Evolutionary conservation across 2,329 filamentous ascomycete species (phyloP).

Genomic region (Chrysoporthe puriensis): DNA sequence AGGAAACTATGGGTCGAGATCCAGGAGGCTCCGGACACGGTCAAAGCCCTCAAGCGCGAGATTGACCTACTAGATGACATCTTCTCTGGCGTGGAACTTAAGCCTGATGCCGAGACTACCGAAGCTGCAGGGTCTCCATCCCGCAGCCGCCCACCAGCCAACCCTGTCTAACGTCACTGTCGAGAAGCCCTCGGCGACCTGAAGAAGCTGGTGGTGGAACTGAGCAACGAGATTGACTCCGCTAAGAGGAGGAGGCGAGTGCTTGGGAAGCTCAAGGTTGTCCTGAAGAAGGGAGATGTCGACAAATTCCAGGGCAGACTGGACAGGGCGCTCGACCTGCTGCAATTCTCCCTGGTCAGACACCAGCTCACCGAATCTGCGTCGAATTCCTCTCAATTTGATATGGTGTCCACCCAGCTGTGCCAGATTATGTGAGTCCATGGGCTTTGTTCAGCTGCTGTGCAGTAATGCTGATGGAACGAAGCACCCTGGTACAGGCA

Average conservation of each 20-base stretch:
- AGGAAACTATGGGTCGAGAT: slow-evolving; percentile 35
- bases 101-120: slow-evolving; percentile 19
- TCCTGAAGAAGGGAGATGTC: slow-evolving; percentile 14
- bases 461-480: neutral
- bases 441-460: neutral
- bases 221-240: slow-evolving; percentile 18
- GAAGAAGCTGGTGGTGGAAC: slow-evolving; percentile 30
- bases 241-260: neutral
- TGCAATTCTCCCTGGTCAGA: slow-evolving; percentile 1
- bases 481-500: neutral
- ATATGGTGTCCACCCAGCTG: neutral
- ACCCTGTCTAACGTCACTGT: slow-evolving; percentile 30
- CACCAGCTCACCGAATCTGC: neutral
- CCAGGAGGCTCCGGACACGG: slow-evolving; percentile 31
- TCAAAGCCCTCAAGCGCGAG: slow-evolving; percentile 19
- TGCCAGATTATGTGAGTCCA: neutral
- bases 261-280: neutral
- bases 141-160: slow-evolving; percentile 27
- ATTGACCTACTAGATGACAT: slow-evolving; percentile 34
- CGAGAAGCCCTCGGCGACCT: slow-evolving; percentile 32
- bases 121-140: neutral
- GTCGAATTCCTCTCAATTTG: neutral
- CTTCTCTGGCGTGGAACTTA: slow-evolving; percentile 32
- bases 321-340: neutral
- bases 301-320: slow-evolving; percentile 9